These are phyloP conservation scores for Phallus indusiatus DNA, from an alignment of 768 basidiomycete species.

Conservation along the genomic window DNA sequence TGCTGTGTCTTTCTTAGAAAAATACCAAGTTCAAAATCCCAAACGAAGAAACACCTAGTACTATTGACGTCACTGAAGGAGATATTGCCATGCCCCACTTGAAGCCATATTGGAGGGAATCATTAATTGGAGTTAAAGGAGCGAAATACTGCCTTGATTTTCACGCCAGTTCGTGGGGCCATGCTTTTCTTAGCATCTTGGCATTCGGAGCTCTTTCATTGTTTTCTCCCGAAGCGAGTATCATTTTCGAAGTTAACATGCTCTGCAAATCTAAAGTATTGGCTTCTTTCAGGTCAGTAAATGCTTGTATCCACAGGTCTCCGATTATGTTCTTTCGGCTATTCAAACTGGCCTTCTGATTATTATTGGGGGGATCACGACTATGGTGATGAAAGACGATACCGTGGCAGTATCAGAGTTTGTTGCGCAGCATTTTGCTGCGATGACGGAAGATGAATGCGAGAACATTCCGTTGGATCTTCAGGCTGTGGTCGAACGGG, in stretches of 20 bases:
- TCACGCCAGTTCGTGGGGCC: not conserved
- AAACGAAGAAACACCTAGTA: not conserved
- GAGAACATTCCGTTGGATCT: not conserved
- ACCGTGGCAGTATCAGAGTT: not conserved
- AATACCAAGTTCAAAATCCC: not conserved
- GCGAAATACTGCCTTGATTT: conserved; percentile 3
- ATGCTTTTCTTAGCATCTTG: conserved; percentile 1
- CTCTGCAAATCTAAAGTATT: too few relatives aligned
- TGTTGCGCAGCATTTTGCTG: not conserved
- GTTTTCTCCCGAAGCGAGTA: not conserved
- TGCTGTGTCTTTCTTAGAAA: not conserved
- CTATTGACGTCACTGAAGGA: not conserved
- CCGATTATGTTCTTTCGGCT: conserved; percentile 1
- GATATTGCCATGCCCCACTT: not conserved
- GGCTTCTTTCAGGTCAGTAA: not conserved
- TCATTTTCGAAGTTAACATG: not conserved
- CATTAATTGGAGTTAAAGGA: not conserved
- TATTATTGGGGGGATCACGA: not conserved
- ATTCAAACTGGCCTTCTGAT: conserved; percentile 2
- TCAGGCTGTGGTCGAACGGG: not conserved
- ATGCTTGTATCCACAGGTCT: conserved; percentile 1
- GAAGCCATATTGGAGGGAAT: not conserved
- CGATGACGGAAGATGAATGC: not conserved
- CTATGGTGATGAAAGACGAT: not conserved
- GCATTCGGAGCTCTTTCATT: not conserved